Base-by-base conservation (phyloP, 1,139 yeast genomes). In the Blastobotrys serpentis region DNA sequence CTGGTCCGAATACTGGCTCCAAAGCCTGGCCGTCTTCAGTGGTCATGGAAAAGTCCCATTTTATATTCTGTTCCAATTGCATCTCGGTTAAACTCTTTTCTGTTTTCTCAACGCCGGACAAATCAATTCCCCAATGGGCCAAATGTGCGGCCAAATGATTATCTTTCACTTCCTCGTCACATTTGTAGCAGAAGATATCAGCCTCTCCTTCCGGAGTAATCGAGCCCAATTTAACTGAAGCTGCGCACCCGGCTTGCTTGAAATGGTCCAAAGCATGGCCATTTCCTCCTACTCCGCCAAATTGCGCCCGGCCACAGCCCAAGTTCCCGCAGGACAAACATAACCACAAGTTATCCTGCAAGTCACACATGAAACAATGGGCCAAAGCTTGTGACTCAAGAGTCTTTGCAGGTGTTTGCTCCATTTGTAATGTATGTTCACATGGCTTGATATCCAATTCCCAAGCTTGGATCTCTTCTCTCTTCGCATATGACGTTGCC, bases 281-380 rank as follows among this genome's bases (percentile, higher is more conserved):
- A 61, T 90, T 82, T 3, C 99, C 99, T 21, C 86, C 82, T 25
- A 88, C 79, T n/a, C 88, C 83, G 26, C 98, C 98, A 61, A 86
- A 87, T 66, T 92, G 98, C 32, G 82, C 82, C 56, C 99, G 75
- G 17, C 98, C 97, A 70, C 99, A 92, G 1, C 97, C 97, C 8
- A 89, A 63, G 40, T 77, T 74, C 1, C 98, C 98, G 74, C 98
- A 92, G 39, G 79, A 79, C 37, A 92, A 70, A 71, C 99, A 92
- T 18, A 92, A 76, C 99, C 99, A 92, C 44, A 92, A 70, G 62
- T 92, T 92, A 56, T 83, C 86, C 30, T 69, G 67, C 54, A 90
- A 71, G 0, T 80, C 92, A 69, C 98, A 90, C 17, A 70, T 69
- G 2, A 67, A 56, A 68, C 97, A 86, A 4, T 61, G 54, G 2